Evolutionary conservation across 73 alveolate genomes (phyloP).

Genomic region (Paraurostyla sp.): DNA sequence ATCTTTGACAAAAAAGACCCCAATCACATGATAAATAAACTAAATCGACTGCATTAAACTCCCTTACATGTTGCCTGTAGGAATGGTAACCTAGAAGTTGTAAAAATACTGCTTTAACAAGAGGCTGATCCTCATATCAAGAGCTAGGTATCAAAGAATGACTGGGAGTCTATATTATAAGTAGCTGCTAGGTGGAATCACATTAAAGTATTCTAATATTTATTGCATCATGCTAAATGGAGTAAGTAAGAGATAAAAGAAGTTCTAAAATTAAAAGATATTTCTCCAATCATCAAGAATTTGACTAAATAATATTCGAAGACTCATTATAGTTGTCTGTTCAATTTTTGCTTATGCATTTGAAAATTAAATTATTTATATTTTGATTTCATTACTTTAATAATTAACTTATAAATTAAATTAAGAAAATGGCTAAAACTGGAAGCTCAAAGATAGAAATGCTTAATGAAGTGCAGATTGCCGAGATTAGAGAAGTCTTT

Average conservation of each 20-base stretch:
- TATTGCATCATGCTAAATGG: conserved; percentile 8
- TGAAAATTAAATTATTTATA: neutral
- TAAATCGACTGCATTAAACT: conserved; percentile 40
- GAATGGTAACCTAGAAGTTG: conserved; percentile 72
- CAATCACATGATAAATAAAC: conserved; percentile 46
- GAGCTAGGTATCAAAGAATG: conserved; percentile 12
- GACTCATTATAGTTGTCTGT: conserved; percentile 18
- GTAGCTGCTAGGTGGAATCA: conserved; percentile 81
- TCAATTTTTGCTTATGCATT: conserved; percentile 24
- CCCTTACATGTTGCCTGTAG: conserved; percentile 82
- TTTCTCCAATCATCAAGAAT: neutral
- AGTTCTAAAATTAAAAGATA: neutral
- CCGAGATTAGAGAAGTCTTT: conserved; percentile 81
- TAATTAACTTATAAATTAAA: neutral
- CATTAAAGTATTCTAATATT: conserved; percentile 4
- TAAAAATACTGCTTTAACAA: conserved; percentile 47
- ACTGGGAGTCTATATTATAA: conserved; percentile 72
- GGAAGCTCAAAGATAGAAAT: conserved; percentile 43
- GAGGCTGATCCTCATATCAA: conserved; percentile 74
- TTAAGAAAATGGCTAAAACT: conserved; percentile 22
- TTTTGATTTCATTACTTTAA: neutral
- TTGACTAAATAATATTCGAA: neutral
- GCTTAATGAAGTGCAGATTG: conserved; percentile 75
- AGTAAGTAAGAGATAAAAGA: neutral
- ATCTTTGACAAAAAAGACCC: conserved; percentile 57